Evolutionary conservation across 2,329 filamentous ascomycete species (phyloP).

Genomic region (Xylaria hypoxylon): DNA sequence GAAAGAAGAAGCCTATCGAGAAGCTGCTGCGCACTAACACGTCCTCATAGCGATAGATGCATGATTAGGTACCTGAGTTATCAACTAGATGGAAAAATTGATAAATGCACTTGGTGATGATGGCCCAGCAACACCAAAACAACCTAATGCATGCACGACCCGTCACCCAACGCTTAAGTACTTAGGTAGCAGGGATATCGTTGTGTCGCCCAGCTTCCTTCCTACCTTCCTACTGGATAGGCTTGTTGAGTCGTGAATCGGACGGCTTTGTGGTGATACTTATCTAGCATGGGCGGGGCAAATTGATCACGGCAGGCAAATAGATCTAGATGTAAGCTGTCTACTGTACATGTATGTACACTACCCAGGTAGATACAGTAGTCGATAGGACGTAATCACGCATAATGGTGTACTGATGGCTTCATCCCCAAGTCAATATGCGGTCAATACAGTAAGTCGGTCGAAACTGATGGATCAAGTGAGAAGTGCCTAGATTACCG

Average conservation of each 20-base stretch:
- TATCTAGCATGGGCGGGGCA: constrained; percentile 5
- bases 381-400: constrained; percentile 32
- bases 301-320: constrained; percentile 24
- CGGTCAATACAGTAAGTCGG: constrained; percentile 38
- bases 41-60: neutral
- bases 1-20: neutral
- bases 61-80: constrained; percentile 12
- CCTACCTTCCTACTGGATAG: constrained; percentile 14
- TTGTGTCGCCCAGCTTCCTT: neutral
- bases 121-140: neutral
- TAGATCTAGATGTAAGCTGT: neutral
- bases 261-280: neutral
- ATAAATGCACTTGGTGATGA: constrained; percentile 1
- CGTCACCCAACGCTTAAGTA: neutral
- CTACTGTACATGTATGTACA: constrained; percentile 8
- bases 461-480: constrained; percentile 20
- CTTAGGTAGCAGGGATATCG: constrained; percentile 7
- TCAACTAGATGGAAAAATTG: neutral
- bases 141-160: constrained; percentile 14
- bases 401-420: constrained; percentile 33
- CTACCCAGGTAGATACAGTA: no score
- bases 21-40: neutral
- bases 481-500: constrained; percentile 26
- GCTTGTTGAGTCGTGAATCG: neutral
- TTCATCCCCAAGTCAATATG: constrained; percentile 27